These are phyloP conservation scores for Arctostaphylos glauca DNA, from an alignment of 148 eudicot species.

Conservation along the genomic window DNA sequence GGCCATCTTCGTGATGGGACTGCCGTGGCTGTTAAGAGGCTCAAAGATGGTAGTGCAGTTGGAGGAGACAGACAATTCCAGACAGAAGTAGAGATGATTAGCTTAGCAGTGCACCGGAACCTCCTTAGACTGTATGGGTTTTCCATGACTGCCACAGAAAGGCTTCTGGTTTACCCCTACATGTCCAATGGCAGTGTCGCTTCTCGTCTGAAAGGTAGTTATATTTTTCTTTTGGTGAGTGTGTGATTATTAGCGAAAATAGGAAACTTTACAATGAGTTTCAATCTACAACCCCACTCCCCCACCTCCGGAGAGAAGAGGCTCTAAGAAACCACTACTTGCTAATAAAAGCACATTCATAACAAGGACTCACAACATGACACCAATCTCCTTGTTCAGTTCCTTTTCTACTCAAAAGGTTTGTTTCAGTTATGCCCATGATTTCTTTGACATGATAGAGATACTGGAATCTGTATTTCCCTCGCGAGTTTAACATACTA, in stretches of 20 bases:
- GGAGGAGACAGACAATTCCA: constrained; percentile 61
- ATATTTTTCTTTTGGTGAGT: not conserved
- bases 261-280: not conserved
- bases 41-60: constrained; percentile 41
- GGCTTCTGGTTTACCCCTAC: constrained; percentile 62
- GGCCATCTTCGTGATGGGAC: constrained; percentile 50
- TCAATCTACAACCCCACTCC: not conserved
- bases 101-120: constrained; percentile 70
- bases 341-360: not conserved
- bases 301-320: not conserved
- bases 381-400: not conserved
- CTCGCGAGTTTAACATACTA: not conserved
- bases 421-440: not conserved
- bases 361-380: not conserved
- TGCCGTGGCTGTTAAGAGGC: constrained; percentile 53
- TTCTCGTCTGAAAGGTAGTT: constrained; percentile 65
- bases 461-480: not conserved
- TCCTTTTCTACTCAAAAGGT: not conserved
- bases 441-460: not conserved
- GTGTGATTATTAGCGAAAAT: not conserved
- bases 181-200: constrained; percentile 79
- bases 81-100: constrained; percentile 76
- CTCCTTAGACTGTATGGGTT: constrained; percentile 62
- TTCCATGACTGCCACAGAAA: constrained; percentile 53
- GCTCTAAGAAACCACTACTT: not conserved